Evolutionary conservation across 306 rosid species (phyloP).

Genomic region (Vigna reflexopilosa): DNA sequence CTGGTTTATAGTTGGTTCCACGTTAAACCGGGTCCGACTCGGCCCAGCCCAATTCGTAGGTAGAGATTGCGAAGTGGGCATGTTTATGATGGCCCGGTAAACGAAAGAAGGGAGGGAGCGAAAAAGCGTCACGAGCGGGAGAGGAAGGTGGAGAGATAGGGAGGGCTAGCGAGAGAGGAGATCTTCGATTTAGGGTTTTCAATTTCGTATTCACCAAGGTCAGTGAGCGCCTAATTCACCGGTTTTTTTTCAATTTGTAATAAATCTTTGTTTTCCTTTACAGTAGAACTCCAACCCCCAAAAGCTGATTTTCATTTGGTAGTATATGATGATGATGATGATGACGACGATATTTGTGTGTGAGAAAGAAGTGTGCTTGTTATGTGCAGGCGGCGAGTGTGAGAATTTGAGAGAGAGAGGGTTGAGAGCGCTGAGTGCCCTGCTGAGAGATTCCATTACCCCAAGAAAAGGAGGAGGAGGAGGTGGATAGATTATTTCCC

Average conservation of each 20-base stretch:
- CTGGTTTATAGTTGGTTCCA: background rate
- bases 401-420: slow-evolving; percentile 84
- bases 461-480: slow-evolving; percentile 35
- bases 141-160: slow-evolving; percentile 40
- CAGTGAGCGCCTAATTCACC: slow-evolving; percentile 68
- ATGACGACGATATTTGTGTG: slow-evolving; percentile 60
- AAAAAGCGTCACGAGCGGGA: slow-evolving; percentile 41
- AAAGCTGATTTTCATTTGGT: slow-evolving; percentile 71
- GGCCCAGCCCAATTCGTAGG: background rate
- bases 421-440: slow-evolving; percentile 65
- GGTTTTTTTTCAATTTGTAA: slow-evolving; percentile 34
- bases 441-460: slow-evolving; percentile 47
- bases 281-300: slow-evolving; percentile 33
- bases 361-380: slow-evolving; percentile 91
- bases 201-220: slow-evolving; percentile 61
- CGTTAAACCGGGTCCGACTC: background rate
- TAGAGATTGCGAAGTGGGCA: background rate
- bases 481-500: slow-evolving; percentile 56
- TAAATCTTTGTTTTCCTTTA: slow-evolving; percentile 39
- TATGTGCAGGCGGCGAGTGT: slow-evolving; percentile 95
- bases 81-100: slow-evolving; percentile 24
- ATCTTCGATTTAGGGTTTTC: slow-evolving; percentile 61
- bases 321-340: slow-evolving; percentile 47
- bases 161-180: slow-evolving; percentile 38
- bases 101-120: slow-evolving; percentile 20